Evolutionary conservation across 2,329 filamentous ascomycete species (phyloP), one percentile per base, ranked within the genome.

Genomic region (Claviceps lovelessii): DNA sequence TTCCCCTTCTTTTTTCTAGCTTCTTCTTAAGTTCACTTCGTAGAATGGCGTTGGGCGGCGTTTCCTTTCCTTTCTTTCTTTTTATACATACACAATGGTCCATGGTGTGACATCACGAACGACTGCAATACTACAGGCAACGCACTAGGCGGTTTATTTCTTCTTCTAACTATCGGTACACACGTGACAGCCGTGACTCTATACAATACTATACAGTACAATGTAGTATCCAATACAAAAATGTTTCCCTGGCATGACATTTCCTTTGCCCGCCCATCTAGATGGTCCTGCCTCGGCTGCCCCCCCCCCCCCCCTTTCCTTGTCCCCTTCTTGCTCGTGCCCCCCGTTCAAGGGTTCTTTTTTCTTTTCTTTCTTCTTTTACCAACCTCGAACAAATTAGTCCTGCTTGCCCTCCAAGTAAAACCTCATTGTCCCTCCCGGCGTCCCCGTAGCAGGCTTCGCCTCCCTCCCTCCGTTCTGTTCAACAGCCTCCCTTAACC

Each of bases 391-490:
- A 23, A 23, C 23, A 23, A 23, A 48, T 39, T 35, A n/a, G 9
- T 15, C 39, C 56, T 54, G 53, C 29, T 58, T 62, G 1, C 66
- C 67, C 60, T 78, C 73, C 28, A 75, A 64, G 58, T 66, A 71
- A 58, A 80, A 54, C 56, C 67, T 72, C 59, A 72, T 68, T 59
- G 72, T 70, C 47, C 64, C 68, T 4, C 73, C 72, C 7, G 77
- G 31, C 52, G 68, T 64, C 17, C 78, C 79, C 33, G 76, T 71
- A 58, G 71, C 64, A 5, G 59, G 57, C 64, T 74, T 76, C 52
- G 61, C 64, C 68, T 79, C 74, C 60, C 64, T 75, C 55, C 68
- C 73, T 0, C 68, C 70, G 15, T 63, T 55, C 15, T 62, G 62
- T 49, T 68, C 65, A 11, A 69, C 58, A 49, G 61, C 61, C 17